Percentiles rank a stretch among this genome's conserved stretches.
Conservation (phyloP, 306 rosid genomes). For the Cicer chorassanicum region DNA sequence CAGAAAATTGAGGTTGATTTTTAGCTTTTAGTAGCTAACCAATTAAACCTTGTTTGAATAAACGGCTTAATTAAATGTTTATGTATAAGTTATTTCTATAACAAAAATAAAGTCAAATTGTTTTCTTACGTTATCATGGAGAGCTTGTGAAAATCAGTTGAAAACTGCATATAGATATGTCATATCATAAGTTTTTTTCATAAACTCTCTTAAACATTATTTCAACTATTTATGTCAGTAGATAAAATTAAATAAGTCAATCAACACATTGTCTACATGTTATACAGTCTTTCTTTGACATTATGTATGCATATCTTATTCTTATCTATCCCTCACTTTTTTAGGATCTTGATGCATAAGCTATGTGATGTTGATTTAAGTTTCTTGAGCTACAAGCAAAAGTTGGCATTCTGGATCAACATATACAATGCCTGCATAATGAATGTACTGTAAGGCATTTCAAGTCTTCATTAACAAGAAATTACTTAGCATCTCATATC, state of each 20-base stretch:
- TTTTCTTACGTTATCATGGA: too few species aligned
- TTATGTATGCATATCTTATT: neutral
- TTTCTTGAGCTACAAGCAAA: constrained; percentile 83
- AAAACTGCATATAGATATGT: too few species aligned
- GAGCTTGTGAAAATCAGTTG: too few species aligned
- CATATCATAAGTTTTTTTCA: too few species aligned
- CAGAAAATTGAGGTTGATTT: constrained; percentile 66
- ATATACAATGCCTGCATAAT: constrained; percentile 91
- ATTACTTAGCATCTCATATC: neutral
- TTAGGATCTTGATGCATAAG: constrained; percentile 70
- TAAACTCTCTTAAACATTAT: too few species aligned
- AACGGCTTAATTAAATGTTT: too few species aligned
- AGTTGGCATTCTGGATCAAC: constrained; percentile 97
- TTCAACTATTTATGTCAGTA: too few species aligned
- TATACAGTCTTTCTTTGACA: neutral
- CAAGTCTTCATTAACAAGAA: constrained; percentile 39
- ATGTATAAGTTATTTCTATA: too few species aligned
- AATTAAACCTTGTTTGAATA: neutral
- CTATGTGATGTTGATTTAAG: constrained; percentile 70
- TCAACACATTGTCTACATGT: neutral
- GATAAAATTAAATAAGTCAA: too few species aligned
- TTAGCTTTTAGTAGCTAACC: neutral
- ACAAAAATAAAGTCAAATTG: too few species aligned
- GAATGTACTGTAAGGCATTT: constrained; percentile 95
- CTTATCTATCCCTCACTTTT: neutral